phyloP scores from a whole-genome alignment of 2,329 filamentous ascomycete genomes.

The Lachnellula cervina region DNA sequence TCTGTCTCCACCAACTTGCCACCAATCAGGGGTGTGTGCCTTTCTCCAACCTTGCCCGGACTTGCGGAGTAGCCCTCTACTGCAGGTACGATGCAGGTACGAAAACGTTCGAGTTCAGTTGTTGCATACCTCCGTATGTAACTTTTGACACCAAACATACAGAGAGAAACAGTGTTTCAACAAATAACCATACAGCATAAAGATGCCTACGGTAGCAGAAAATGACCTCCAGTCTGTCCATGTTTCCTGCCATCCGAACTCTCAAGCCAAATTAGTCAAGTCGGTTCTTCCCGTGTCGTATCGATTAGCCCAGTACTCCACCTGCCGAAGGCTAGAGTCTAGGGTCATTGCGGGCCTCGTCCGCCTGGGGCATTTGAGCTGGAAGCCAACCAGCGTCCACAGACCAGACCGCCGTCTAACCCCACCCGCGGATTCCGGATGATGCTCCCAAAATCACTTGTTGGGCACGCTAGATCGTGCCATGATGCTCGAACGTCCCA shows the following conservation, averaged over 20 bases:
- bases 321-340: background rate
- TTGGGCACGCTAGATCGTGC: background rate
- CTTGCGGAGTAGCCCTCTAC: constrained; percentile 8
- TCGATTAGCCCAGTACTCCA: constrained; percentile 12
- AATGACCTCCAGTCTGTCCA: background rate
- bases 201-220: background rate
- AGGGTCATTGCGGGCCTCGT: constrained; percentile 1
- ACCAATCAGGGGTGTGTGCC: background rate
- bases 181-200: background rate
- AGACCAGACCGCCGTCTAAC: background rate
- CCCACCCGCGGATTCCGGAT: constrained; percentile 6
- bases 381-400: constrained; percentile 3
- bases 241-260: constrained; percentile 10
- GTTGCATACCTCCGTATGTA: too few relatives aligned
- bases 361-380: background rate
- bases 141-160: background rate
- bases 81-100: constrained; percentile 31
- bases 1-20: background rate
- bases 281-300: constrained; percentile 21
- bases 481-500: background rate
- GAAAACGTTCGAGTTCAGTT: background rate
- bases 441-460: constrained; percentile 2
- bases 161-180: constrained; percentile 1
- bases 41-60: background rate
- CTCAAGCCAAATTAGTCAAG: background rate